A percentile compares a stretch with the other conserved stretches of the same genome.
phyloP scores from a whole-genome alignment of 371 early-diverging fungal genomes.

The Mucor piriformis region DNA sequence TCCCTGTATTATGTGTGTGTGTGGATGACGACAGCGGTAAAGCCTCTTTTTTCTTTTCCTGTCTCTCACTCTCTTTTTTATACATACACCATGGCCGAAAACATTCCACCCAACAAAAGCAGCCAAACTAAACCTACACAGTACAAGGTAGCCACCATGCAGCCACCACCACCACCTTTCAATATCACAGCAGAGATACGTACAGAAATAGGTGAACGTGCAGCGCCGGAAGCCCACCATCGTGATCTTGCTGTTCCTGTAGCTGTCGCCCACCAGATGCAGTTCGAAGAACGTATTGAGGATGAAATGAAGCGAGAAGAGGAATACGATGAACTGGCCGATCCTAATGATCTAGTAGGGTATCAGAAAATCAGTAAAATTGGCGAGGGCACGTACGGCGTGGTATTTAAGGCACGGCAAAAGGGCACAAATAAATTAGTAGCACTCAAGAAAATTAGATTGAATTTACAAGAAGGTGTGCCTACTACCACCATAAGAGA shows the following conservation, averaged over 20 bases:
- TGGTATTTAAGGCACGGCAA: slow-evolving; percentile 94
- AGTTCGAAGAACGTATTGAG: background rate
- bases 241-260: too few relatives aligned
- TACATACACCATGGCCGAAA: background rate
- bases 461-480: slow-evolving; percentile 93
- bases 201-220: background rate
- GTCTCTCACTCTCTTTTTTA: background rate
- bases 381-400: slow-evolving; percentile 97
- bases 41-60: too few relatives aligned
- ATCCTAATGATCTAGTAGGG: slow-evolving; percentile 9
- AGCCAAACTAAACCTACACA: background rate
- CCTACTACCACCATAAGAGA: slow-evolving; percentile 96
- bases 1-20: too few relatives aligned
- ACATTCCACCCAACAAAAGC: background rate
- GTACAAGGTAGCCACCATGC: background rate
- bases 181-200: background rate
- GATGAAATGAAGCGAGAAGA: background rate
- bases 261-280: too few relatives aligned
- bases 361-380: slow-evolving; percentile 90
- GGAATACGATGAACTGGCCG: slow-evolving; percentile 11
- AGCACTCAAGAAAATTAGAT: slow-evolving; percentile 94
- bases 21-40: too few relatives aligned
- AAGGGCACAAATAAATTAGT: slow-evolving; percentile 77
- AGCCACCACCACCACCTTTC: background rate
- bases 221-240: too few relatives aligned